Evolutionary conservation across 169 alveolate species (phyloP), one percentile per base, ranked within the genome.

Genomic region (Theileria parva): DNA sequence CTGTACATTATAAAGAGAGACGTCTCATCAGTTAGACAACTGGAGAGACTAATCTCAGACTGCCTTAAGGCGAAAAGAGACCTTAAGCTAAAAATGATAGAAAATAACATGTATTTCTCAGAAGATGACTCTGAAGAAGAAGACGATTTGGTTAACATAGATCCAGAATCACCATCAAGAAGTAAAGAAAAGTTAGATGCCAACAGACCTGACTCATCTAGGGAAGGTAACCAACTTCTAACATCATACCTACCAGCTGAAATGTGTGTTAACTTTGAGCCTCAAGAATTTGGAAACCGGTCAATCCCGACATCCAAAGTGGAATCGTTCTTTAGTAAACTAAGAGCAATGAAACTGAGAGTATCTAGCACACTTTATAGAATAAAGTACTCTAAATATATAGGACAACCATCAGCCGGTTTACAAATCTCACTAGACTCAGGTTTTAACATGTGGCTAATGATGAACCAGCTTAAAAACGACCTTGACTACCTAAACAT

Each of bases 31-130:
- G 64, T 69, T 8, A 61, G 74, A 11, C 84, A 81, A 53, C 59
- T 81, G 37, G 84, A 81, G 9, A 32, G 57, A 30, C 88, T 70
- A 48, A 81, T 74, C 61, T 53, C 88, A n/a, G 85, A 81, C 60
- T 69, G 84, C 76, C 55, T 39, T 30, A 66, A 55, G 77, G 88
- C 74, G 9, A 37, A 32, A 34, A 70, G 60, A 37, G 70, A 81
- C 61, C 65, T 81, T 19, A 81, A 51, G 63, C 39, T 23, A 17
- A 73, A 67, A 27, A 61, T 78, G 37, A 28, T 25, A n/a, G 75
- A 78, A 39, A 34, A 27, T 7, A 61, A 32, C 23, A 8, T 63
- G 12, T 23, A 63, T 39, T 44, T n/a, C 19, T 68, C 77, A 23
- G 77, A 68, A 17, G 77, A 68, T 37, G 60, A 32, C 32, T 34